These are phyloP conservation scores for Pseudogymnoascus sp. DNA, from an alignment of 2,329 filamentous ascomycete species.

Conservation along the genomic window DNA sequence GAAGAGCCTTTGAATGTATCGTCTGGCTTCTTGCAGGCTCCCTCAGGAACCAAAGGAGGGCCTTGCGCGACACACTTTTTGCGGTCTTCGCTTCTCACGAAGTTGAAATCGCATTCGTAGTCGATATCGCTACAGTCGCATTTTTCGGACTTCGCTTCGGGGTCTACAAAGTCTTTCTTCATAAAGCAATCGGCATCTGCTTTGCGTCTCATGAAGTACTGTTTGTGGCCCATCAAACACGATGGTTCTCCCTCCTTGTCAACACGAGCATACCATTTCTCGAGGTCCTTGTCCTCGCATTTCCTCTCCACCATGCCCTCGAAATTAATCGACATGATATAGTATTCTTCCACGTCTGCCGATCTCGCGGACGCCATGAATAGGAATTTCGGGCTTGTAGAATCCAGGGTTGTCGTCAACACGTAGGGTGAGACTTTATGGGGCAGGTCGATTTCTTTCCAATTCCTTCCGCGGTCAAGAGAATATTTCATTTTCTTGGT, in stretches of 20 bases:
- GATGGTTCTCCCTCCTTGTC: slow-evolving; percentile 72
- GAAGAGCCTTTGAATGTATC: slow-evolving; percentile 77
- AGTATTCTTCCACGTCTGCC: slow-evolving; percentile 43
- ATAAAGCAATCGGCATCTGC: slow-evolving; percentile 84
- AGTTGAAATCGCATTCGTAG: slow-evolving; percentile 97
- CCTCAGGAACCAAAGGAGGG: slow-evolving; percentile 57
- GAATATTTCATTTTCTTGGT: slow-evolving; percentile 66
- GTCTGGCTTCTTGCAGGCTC: slow-evolving; percentile 57
- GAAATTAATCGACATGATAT: slow-evolving; percentile 75
- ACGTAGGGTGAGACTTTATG: slow-evolving; percentile 61
- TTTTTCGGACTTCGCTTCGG: slow-evolving; percentile 56
- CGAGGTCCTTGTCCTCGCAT: slow-evolving; percentile 74
- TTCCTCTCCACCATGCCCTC: slow-evolving; percentile 68
- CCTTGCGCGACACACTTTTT: slow-evolving; percentile 60
- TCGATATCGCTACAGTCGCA: slow-evolving; percentile 79
- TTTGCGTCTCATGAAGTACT: slow-evolving; percentile 78
- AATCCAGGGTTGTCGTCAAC: slow-evolving; percentile 84
- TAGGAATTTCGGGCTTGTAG: slow-evolving; percentile 85
- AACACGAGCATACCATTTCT: slow-evolving; percentile 78
- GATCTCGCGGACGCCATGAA: slow-evolving; percentile 50
- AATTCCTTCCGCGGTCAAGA: slow-evolving; percentile 78
- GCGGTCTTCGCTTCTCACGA: slow-evolving; percentile 56
- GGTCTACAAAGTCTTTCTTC: slow-evolving; percentile 74
- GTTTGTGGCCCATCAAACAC: slow-evolving; percentile 94
- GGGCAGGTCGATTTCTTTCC: slow-evolving; percentile 64